Conservation (phyloP, 2,329 filamentous ascomycete genomes). For the Neopestalotiopsis sp. region DNA sequence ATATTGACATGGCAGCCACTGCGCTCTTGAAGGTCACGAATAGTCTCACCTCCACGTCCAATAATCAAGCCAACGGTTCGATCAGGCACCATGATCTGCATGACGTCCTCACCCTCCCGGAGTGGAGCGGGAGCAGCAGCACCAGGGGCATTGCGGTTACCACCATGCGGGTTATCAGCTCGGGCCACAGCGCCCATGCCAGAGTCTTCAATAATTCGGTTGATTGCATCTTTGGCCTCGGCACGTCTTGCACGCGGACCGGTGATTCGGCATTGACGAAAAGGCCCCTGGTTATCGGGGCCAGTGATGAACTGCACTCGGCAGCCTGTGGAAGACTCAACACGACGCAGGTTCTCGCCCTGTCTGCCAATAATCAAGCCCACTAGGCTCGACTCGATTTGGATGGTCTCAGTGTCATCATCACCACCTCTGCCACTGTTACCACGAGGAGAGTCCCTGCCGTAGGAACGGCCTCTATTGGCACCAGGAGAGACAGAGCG, state of each 20-base stretch:
- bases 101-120: slow-evolving; percentile 81
- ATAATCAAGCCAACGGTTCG: slow-evolving; percentile 93
- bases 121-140: slow-evolving; percentile 46
- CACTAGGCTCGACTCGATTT: slow-evolving; percentile 85
- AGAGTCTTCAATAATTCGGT: slow-evolving; percentile 87
- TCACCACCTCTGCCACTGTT: slow-evolving; percentile 58
- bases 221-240: slow-evolving; percentile 82
- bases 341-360: slow-evolving; percentile 85
- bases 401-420: slow-evolving; percentile 80
- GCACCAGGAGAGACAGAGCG: slow-evolving; percentile 74
- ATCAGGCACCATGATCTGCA: slow-evolving; percentile 95
- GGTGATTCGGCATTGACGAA: slow-evolving; percentile 85
- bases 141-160: slow-evolving; percentile 28
- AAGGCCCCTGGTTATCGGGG: slow-evolving; percentile 71
- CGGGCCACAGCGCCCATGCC: slow-evolving; percentile 61
- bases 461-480: slow-evolving; percentile 53
- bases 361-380: slow-evolving; percentile 90
- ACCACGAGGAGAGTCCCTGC: slow-evolving; percentile 65
- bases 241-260: slow-evolving; percentile 74
- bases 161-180: slow-evolving; percentile 40
- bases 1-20: slow-evolving; percentile 97
- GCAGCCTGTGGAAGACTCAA: slow-evolving; percentile 82
- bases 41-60: slow-evolving; percentile 91
- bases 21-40: slow-evolving; percentile 87
- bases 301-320: slow-evolving; percentile 88